phyloP scores from a whole-genome alignment of 768 basidiomycete genomes.

The Agaricus blazei region DNA sequence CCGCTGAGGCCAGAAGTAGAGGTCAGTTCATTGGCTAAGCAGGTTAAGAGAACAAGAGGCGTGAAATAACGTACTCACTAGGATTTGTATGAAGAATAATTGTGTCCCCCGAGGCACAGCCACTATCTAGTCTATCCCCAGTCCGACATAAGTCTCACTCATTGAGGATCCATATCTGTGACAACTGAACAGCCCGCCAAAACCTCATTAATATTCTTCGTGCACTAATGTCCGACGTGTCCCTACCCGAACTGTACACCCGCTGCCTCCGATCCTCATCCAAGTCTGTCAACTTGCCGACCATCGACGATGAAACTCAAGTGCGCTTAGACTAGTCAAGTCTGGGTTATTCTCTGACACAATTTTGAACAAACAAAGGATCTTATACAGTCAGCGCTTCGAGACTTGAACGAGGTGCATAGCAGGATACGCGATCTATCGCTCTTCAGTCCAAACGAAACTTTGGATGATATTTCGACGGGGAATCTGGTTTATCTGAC shows the following conservation, averaged over 20 bases:
- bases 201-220: not conserved
- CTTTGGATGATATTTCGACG: slow-evolving; percentile 77
- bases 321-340: slow-evolving; percentile 16
- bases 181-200: too few species aligned
- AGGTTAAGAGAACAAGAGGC: too few species aligned
- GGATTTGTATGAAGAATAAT: too few species aligned
- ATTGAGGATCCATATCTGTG: too few species aligned
- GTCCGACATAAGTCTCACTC: too few species aligned
- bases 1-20: too few species aligned
- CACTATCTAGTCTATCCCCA: too few species aligned
- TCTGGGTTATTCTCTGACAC: not conserved
- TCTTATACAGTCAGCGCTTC: slow-evolving; percentile 48
- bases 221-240: slow-evolving; percentile 18
- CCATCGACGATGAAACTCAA: slow-evolving; percentile 39
- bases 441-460: slow-evolving; percentile 82
- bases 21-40: too few species aligned
- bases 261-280: slow-evolving; percentile 31
- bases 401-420: slow-evolving; percentile 50
- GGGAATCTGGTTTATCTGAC: slow-evolving; percentile 70
- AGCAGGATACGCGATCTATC: slow-evolving; percentile 54
- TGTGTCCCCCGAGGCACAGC: too few species aligned
- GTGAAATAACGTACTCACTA: too few species aligned
- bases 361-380: slow-evolving; percentile 34
- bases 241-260: slow-evolving; percentile 34
- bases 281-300: slow-evolving; percentile 32